These are phyloP conservation scores for Trametes coccinea DNA, from an alignment of 768 basidiomycete species.

Conservation along the genomic window DNA sequence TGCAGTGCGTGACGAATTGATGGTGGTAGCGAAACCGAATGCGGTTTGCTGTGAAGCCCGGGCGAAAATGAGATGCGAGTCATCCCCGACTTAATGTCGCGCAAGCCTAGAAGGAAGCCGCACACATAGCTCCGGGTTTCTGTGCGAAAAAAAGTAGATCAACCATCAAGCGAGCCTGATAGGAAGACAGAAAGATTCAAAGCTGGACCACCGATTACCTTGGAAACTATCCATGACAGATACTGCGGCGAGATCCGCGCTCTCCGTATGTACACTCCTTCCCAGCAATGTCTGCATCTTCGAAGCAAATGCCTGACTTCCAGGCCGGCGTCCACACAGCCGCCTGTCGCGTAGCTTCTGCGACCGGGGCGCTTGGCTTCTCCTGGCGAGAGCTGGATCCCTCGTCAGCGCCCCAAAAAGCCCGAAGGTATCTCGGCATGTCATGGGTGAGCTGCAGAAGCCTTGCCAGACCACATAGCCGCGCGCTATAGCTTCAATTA, in stretches of 20 bases:
- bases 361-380: not conserved
- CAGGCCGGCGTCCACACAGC: not conserved
- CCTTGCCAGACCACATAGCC: too few species aligned
- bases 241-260: not conserved
- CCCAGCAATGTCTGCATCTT: not conserved
- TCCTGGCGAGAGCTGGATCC: not conserved
- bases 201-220: not conserved
- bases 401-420: not conserved
- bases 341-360: not conserved
- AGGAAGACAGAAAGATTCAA: too few species aligned
- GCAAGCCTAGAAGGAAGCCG: too few species aligned
- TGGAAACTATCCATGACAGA: not conserved
- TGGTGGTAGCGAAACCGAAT: not conserved
- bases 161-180: too few species aligned
- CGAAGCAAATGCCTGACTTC: not conserved
- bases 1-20: not conserved
- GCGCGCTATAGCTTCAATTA: too few species aligned
- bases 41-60: too few species aligned
- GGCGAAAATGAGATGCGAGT: not conserved
- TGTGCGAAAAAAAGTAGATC: too few species aligned
- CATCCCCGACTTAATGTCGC: not conserved
- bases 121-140: too few species aligned
- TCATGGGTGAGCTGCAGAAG: too few species aligned
- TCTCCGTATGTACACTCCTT: too few species aligned
- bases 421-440: too few species aligned